Evolutionary conservation across 2,329 filamentous ascomycete species (phyloP).

Genomic region (Ramularia collo-cygni): DNA sequence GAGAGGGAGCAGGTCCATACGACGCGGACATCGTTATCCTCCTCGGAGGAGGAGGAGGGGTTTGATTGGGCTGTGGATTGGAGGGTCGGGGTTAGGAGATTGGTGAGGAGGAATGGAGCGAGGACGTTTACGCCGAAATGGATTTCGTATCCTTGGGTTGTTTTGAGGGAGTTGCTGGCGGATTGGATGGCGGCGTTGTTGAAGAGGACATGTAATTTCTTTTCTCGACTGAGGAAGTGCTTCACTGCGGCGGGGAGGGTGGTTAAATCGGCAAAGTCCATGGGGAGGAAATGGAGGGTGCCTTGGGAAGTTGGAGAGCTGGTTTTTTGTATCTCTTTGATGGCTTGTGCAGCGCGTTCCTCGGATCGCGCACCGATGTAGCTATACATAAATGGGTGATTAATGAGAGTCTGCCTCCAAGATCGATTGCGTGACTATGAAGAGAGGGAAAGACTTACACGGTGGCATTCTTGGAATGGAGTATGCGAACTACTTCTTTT

Average conservation of each 20-base stretch:
- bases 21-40: neutral
- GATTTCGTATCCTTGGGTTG: neutral
- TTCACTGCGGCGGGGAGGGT: slow-evolving; percentile 5
- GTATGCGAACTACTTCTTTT: slow-evolving; percentile 33
- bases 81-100: neutral
- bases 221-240: neutral
- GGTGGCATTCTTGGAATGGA: slow-evolving; percentile 41
- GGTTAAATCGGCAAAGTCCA: slow-evolving; percentile 5
- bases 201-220: neutral
- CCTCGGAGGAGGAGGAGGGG: too few species aligned
- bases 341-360: slow-evolving; percentile 38
- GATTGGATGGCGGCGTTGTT: neutral
- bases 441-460: neutral
- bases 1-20: neutral
- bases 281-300: slow-evolving; percentile 2
- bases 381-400: neutral
- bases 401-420: slow-evolving; percentile 24
- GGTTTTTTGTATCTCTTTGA: slow-evolving; percentile 33
- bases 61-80: too few species aligned
- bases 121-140: neutral
- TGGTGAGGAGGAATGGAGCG: slow-evolving; percentile 1
- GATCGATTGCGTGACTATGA: slow-evolving; percentile 41
- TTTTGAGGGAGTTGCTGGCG: neutral
- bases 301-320: slow-evolving; percentile 27
- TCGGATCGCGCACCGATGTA: slow-evolving; percentile 28